Conservation (phyloP, 2,329 filamentous ascomycete species). For the Nothopassalora personata region DNA sequence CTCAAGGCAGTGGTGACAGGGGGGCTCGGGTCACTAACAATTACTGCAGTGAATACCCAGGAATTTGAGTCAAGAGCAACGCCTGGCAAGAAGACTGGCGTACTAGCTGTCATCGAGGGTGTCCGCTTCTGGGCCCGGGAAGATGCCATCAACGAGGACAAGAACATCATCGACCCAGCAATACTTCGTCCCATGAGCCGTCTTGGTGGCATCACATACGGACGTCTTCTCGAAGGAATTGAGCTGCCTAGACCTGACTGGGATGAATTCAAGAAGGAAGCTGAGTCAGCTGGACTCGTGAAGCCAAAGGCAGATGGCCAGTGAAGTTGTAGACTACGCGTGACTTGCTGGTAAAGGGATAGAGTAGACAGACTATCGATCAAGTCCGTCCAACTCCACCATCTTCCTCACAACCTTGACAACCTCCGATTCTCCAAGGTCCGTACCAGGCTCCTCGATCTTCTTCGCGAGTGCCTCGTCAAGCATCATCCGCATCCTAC, state of each 20-base stretch:
- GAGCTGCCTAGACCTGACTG: slow-evolving; percentile 62
- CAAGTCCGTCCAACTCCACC: slow-evolving; percentile 75
- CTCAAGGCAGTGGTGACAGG: too few relatives aligned
- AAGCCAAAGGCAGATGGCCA: slow-evolving; percentile 43
- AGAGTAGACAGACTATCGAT: slow-evolving; percentile 20
- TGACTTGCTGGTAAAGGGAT: slow-evolving; percentile 1
- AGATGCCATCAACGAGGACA: slow-evolving; percentile 77
- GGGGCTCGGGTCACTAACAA: background rate
- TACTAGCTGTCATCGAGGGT: slow-evolving; percentile 74
- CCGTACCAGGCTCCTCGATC: slow-evolving; percentile 63
- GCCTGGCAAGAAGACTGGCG: slow-evolving; percentile 69
- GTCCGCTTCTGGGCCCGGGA: slow-evolving; percentile 83
- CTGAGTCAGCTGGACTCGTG: slow-evolving; percentile 49
- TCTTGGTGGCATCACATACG: slow-evolving; percentile 83
- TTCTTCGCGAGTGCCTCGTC: slow-evolving; percentile 77
- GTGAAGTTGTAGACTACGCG: slow-evolving; percentile 18
- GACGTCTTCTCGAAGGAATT: slow-evolving; percentile 60
- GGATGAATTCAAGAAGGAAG: slow-evolving; percentile 48
- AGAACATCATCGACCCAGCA: slow-evolving; percentile 65
- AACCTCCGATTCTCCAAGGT: slow-evolving; percentile 52
- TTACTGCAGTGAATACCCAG: slow-evolving; percentile 50
- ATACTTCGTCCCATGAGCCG: slow-evolving; percentile 70
- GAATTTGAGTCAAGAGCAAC: slow-evolving; percentile 71
- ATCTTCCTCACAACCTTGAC: slow-evolving; percentile 72
- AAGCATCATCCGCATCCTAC: slow-evolving; percentile 75